Evolutionary conservation across 2,329 filamentous ascomycete genomes (phyloP).

Genomic region (Graphilbum ipis-grandicollis): DNA sequence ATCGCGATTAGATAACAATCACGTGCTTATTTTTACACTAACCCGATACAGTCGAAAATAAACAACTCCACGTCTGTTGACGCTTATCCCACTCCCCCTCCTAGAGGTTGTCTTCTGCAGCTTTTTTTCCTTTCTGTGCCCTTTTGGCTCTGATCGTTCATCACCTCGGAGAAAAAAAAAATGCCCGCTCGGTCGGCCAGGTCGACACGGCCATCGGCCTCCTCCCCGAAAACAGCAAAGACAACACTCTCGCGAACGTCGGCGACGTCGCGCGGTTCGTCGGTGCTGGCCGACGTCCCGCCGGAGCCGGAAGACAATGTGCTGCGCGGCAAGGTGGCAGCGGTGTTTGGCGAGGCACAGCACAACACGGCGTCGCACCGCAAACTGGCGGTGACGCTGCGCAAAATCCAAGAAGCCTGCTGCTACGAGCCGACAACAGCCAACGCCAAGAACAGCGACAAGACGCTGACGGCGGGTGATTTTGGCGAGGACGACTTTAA

Average conservation of each 20-base stretch:
- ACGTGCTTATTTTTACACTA: conserved; percentile 6
- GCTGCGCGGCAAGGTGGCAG: conserved; percentile 56
- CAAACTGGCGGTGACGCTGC: conserved; percentile 71
- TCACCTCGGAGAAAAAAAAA: too few species aligned
- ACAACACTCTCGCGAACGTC: conserved; percentile 22
- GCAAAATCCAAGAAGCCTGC: conserved; percentile 82
- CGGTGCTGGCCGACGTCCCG: conserved; percentile 34
- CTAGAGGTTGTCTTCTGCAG: too few species aligned
- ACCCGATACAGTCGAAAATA: conserved; percentile 8
- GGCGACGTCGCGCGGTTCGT: conserved; percentile 27
- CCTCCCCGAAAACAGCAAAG: conserved; percentile 21
- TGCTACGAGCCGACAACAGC: conserved; percentile 41
- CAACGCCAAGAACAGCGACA: conserved; percentile 44
- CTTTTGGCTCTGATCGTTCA: too few species aligned
- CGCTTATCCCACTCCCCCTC: too few species aligned
- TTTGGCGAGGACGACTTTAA: conserved; percentile 82
- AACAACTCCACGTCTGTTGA: conserved; percentile 4
- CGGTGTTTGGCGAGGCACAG: conserved; percentile 67
- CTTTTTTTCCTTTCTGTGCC: background rate
- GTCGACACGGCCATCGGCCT: conserved; percentile 26
- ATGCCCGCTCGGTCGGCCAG: conserved; percentile 35
- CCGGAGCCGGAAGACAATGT: conserved; percentile 54
- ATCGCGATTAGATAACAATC: too few species aligned
- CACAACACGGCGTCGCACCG: conserved; percentile 77
- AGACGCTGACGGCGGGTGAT: conserved; percentile 33